Base-by-base conservation (phyloP, 345 rosid genomes). In the Trapa incisa region DNA sequence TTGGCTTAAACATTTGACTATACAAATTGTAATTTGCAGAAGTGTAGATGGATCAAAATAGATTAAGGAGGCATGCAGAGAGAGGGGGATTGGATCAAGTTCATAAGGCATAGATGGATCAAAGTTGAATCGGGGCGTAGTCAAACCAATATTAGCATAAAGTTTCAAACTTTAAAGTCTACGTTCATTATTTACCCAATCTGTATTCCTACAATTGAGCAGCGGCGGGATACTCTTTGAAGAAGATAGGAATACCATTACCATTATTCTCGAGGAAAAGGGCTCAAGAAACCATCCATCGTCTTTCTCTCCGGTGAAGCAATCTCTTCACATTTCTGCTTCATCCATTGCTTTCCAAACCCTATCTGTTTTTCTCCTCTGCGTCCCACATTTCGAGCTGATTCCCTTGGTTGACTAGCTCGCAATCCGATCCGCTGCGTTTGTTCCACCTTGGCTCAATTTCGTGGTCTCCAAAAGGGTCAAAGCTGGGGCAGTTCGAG, bases 401-500 rank as follows among this genome's bases (percentile, higher is more conserved):
- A 54, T 54, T n/a, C 60, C 35, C 33, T 54, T 22, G n/a, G 7
- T 16, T 29, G 1, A 52, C 35, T 37, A 57, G 61, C 63, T 58
- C 63, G 12, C 12, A 29, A 22, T 58, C 63, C 38, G 63, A 58
- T 58, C 63, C 2, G 63, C 63, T 8, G 63, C 63, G 11, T 35
- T 10, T 11, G 16, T 33, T 29, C 22, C 4, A n/a, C 22, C 16
- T 22, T 22, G 11, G 36, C 62, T 29, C 29, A 9, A 2, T 9
- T 57, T 22, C 16, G 58, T 45, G 67, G 52, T 57, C 37, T 58
- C 63, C 37, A 29, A 58, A 58, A 58, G 12, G 12, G 63, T 58
- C 63, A 29, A 58, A 58, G 63, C 37, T 58, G 63, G 63, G 63
- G 63, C 63, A 58, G 38, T 58, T 58, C 38, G 63, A 58, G 15